phyloP scores from a whole-genome alignment of 208 protist species.

The Leptomonas pyrrhocoris region DNA sequence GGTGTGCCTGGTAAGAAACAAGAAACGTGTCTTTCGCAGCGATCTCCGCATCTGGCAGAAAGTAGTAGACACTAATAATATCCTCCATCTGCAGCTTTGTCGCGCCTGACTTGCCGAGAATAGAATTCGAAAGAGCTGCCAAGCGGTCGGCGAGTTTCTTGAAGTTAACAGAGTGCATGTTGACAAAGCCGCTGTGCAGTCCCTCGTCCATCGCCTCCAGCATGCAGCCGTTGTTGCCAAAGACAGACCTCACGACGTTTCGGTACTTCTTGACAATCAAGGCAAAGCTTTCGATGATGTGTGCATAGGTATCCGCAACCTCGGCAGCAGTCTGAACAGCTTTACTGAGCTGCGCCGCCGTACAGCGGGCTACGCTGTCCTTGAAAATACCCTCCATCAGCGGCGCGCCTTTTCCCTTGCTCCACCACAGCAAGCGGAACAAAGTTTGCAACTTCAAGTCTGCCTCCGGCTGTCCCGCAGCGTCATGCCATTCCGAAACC shows the following conservation, averaged over 20 bases:
- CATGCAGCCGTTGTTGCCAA: slow-evolving; percentile 42
- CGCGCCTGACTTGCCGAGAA: slow-evolving; percentile 9
- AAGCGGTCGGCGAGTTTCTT: slow-evolving; percentile 38
- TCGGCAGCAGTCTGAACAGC: slow-evolving; percentile 11
- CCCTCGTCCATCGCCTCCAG: slow-evolving; percentile 51
- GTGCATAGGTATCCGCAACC: slow-evolving; percentile 13
- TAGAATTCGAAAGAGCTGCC: slow-evolving; percentile 18
- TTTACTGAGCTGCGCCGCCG: slow-evolving; percentile 8
- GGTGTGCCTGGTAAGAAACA: slow-evolving; percentile 31
- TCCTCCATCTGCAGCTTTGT: slow-evolving; percentile 46
- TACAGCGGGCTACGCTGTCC: slow-evolving; percentile 29
- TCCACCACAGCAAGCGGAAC: slow-evolving; percentile 39
- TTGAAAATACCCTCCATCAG: slow-evolving; percentile 37
- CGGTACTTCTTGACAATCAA: slow-evolving; percentile 28
- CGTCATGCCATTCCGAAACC: slow-evolving; percentile 14
- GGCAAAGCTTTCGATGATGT: slow-evolving; percentile 26
- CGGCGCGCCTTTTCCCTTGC: slow-evolving; percentile 23
- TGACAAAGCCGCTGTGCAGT: slow-evolving; percentile 34
- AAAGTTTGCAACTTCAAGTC: slow-evolving; percentile 18
- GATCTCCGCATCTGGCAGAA: slow-evolving; percentile 43
- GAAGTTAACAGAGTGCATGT: slow-evolving; percentile 13
- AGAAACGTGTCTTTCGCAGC: slow-evolving; percentile 50
- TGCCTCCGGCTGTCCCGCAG: slow-evolving; percentile 6
- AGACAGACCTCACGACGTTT: slow-evolving; percentile 27
- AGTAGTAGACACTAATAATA: slow-evolving; percentile 52